Evolutionary conservation across 495 filamentous ascomycete genomes (phyloP), one percentile per base, ranked within the genome.

Genomic region (Neurospora tetrasperma): DNA sequence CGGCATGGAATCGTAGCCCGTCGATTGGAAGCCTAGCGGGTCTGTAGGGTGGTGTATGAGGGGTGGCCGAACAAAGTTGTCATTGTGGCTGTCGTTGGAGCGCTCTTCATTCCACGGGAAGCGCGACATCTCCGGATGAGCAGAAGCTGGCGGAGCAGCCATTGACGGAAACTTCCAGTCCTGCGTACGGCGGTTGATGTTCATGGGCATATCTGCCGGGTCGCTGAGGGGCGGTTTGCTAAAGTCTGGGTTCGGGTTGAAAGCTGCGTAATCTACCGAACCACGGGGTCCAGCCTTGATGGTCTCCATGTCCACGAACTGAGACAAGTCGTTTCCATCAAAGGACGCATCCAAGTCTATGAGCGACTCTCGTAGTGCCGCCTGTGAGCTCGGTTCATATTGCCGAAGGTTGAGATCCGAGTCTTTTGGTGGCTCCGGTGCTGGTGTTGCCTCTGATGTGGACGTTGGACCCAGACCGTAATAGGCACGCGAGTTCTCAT

Each of bases 101-200:
- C 74, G 73, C 11, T 80, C 80, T 2, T 83, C 82, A 74, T 79
- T 73, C 71, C 84, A 83, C 1, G 85, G 80, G 72, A 87, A 88
- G 66, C 84, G 79, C 1, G 84, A 85, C 71, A 84, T 76, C 72
- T 88, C 85, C 0, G 85, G 84, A 68, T 85, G 83, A 5, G 84
- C 85, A 7, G 86, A 86, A 5, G 83, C 83, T 5, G 84, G 84
- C 3, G 85, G 81, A 35, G 54, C 54, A 4, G 77, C 78, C 81
- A 85, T 83, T 35, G 85, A 81, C 4, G 89, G 88, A 77, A 90
- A 90, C 44, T 85, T 89, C 89, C 89, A 90, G 54, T 91, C 89
- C 62, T 87, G 84, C 0, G 88, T 88, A 9, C 85, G 81, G 31
- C 87, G 82, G 74, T 86, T 84, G 42, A 80, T 76, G 46, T 84